phyloP scores from a whole-genome alignment of 2,329 filamentous ascomycete species.

The Fusarium paranaense region DNA sequence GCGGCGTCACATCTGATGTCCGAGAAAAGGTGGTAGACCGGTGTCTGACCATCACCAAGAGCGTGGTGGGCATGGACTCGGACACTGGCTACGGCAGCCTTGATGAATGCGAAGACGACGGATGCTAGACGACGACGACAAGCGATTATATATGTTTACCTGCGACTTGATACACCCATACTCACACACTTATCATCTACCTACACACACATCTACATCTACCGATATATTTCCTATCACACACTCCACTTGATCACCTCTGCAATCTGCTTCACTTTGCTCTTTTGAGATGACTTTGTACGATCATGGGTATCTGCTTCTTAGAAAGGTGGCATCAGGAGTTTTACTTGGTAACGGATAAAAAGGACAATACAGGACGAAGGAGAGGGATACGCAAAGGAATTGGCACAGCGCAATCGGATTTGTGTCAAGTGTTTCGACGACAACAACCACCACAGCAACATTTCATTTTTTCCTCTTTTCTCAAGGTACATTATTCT shows the following conservation, averaged over 20 bases:
- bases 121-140: conserved; percentile 36
- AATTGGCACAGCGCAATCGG: conserved; percentile 25
- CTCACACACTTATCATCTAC: neutral
- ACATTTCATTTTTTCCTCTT: conserved; percentile 18
- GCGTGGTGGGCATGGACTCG: conserved; percentile 68
- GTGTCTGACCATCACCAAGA: conserved; percentile 67
- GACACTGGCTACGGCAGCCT: conserved; percentile 72
- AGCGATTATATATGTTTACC: conserved; percentile 9
- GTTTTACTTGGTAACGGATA: conserved; percentile 41
- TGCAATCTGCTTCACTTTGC: conserved; percentile 11
- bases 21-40: conserved; percentile 66
- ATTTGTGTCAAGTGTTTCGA: conserved; percentile 31
- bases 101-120: conserved; percentile 59
- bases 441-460: conserved; percentile 21
- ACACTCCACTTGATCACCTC: conserved; percentile 28
- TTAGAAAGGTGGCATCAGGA: conserved; percentile 39
- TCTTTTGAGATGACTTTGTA: conserved; percentile 41
- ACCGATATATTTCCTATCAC: conserved; percentile 3
- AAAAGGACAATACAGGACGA: conserved; percentile 41
- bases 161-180: conserved; percentile 9
- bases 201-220: neutral
- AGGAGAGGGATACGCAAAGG: conserved; percentile 21
- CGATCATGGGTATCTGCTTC: conserved; percentile 43
- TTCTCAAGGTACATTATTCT: conserved; percentile 27
- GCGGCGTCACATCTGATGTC: conserved; percentile 63